A percentile compares a stretch with the other conserved stretches of the same genome.
These are phyloP conservation scores for Plenodomus tracheiphilus DNA, from an alignment of 2,329 filamentous ascomycete genomes.

Conservation along the genomic window DNA sequence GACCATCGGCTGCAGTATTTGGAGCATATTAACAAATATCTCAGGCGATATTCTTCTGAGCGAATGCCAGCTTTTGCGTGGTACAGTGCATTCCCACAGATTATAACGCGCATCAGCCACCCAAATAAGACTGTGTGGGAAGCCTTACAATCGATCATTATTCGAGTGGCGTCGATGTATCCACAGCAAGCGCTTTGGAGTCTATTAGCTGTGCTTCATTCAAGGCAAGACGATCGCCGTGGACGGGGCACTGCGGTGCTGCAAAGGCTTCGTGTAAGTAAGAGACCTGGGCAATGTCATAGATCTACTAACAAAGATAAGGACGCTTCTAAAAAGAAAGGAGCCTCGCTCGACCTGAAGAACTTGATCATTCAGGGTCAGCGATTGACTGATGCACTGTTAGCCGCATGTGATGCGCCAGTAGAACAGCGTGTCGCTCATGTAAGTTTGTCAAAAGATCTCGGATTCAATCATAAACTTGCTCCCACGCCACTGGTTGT, in stretches of 20 bases:
- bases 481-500: slow-evolving; percentile 86
- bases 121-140: slow-evolving; percentile 77
- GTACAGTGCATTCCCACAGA: slow-evolving; percentile 84
- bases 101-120: slow-evolving; percentile 94
- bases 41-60: slow-evolving; percentile 73
- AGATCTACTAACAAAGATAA: slow-evolving; percentile 43
- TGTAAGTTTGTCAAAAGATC: slow-evolving; percentile 75
- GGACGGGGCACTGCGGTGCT: slow-evolving; percentile 54
- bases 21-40: slow-evolving; percentile 60
- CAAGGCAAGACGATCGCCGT: slow-evolving; percentile 71
- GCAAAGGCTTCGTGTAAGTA: slow-evolving; percentile 44
- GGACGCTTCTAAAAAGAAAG: slow-evolving; percentile 58
- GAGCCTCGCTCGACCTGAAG: slow-evolving; percentile 65
- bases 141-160: slow-evolving; percentile 75
- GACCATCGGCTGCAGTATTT: slow-evolving; percentile 35
- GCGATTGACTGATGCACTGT: slow-evolving; percentile 78
- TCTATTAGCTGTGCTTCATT: slow-evolving; percentile 83
- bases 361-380: slow-evolving; percentile 76
- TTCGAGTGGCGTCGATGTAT: slow-evolving; percentile 83
- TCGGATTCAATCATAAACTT: slow-evolving; percentile 81
- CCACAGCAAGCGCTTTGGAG: slow-evolving; percentile 93
- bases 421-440: slow-evolving; percentile 70
- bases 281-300: slow-evolving; percentile 6
- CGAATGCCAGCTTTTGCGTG: slow-evolving; percentile 76
- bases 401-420: slow-evolving; percentile 78